phyloP scores from a whole-genome alignment of 345 rosid species.

The Eucalyptus viminalis region DNA sequence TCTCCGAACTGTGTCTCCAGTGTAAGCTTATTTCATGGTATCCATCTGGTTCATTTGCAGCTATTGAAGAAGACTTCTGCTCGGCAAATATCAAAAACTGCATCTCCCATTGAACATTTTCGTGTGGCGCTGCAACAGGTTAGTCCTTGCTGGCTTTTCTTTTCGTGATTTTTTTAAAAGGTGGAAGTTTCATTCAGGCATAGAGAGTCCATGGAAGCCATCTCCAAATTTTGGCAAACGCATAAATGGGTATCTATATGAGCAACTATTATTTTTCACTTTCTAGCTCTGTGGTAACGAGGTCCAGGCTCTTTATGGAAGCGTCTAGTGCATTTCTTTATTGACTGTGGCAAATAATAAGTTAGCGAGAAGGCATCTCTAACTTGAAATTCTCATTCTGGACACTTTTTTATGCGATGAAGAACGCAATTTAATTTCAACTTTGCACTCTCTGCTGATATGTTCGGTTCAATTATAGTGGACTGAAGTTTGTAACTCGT shows the following conservation, averaged over 20 bases:
- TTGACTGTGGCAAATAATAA: neutral
- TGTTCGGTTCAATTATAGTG: neutral
- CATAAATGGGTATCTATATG: neutral
- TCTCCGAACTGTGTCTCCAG: neutral
- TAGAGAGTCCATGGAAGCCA: neutral
- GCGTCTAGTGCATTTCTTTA: neutral
- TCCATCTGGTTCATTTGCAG: slow-evolving; percentile 37
- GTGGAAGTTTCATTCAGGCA: neutral
- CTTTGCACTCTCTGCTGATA: neutral
- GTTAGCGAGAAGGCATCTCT: neutral
- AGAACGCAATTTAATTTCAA: neutral
- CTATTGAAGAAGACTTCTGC: slow-evolving; percentile 66
- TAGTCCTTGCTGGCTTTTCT: neutral
- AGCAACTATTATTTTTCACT: neutral
- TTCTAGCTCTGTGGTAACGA: neutral
- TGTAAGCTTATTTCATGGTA: neutral
- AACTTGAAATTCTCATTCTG: neutral
- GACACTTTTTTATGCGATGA: neutral
- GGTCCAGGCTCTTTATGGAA: neutral
- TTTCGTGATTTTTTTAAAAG: neutral
- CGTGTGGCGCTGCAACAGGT: slow-evolving; percentile 65
- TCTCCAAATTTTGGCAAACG: neutral
- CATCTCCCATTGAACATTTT: slow-evolving; percentile 59
- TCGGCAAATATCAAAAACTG: slow-evolving; percentile 54
- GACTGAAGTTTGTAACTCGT: neutral